These are phyloP conservation scores for Diaporthe citri DNA, from an alignment of 2,329 filamentous ascomycete genomes.

Conservation along the genomic window DNA sequence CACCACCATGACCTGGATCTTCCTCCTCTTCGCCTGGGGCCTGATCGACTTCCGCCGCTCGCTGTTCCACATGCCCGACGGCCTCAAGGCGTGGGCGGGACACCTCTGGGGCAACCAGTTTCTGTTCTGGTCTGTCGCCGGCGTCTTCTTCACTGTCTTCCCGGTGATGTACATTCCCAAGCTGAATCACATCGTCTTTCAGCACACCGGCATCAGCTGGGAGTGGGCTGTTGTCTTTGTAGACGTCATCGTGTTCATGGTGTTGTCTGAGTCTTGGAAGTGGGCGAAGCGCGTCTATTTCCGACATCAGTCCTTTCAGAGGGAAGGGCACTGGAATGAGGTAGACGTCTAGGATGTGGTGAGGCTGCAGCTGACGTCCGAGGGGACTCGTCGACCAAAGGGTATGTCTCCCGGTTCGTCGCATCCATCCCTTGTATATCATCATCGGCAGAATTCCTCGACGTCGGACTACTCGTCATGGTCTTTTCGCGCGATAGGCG, in stretches of 20 bases:
- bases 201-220: background rate
- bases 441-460: too few species aligned
- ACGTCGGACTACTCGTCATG: too few species aligned
- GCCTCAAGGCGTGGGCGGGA: background rate
- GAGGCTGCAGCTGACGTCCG: too few species aligned
- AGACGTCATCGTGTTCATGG: background rate
- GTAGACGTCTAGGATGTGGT: too few species aligned
- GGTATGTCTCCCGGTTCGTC: too few species aligned
- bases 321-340: too few species aligned
- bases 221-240: background rate
- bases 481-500: too few species aligned
- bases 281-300: background rate
- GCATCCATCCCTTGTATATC: too few species aligned
- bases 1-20: slow-evolving; percentile 5
- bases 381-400: too few species aligned
- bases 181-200: background rate
- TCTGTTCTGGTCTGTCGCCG: background rate
- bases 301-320: too few species aligned
- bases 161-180: background rate
- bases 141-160: background rate
- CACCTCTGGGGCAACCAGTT: background rate
- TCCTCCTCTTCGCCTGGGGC: background rate
- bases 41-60: background rate
- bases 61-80: background rate
- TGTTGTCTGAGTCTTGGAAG: background rate